Conservation (phyloP, 208 protist species). For the Phytomonas sp. region DNA sequence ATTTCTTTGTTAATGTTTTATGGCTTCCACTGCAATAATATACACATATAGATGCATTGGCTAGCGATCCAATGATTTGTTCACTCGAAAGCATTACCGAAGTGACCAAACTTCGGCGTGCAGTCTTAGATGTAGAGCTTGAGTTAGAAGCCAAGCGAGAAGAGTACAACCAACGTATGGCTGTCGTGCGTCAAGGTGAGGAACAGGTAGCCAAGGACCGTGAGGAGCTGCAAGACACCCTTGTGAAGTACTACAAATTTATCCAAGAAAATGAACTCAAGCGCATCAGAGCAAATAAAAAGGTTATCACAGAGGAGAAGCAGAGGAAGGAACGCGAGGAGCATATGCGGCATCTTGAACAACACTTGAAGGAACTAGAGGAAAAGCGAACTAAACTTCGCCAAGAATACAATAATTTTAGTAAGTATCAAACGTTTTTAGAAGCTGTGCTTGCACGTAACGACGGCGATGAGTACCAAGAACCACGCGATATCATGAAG, state of each 20-base stretch:
- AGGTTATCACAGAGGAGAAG: slow-evolving; percentile 75
- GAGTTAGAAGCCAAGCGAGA: slow-evolving; percentile 84
- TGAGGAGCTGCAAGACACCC: slow-evolving; percentile 80
- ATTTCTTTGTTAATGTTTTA: background rate
- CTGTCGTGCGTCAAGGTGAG: slow-evolving; percentile 73
- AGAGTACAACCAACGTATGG: slow-evolving; percentile 80
- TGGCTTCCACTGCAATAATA: background rate
- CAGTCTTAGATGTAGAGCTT: slow-evolving; percentile 77
- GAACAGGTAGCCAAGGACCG: slow-evolving; percentile 66
- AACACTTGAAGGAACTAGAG: slow-evolving; percentile 47
- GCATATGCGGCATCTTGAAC: slow-evolving; percentile 63
- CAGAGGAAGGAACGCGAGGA: slow-evolving; percentile 81
- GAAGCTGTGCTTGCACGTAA: slow-evolving; percentile 86
- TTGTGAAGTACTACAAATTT: slow-evolving; percentile 92
- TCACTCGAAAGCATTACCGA: slow-evolving; percentile 88
- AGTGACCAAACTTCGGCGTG: slow-evolving; percentile 76
- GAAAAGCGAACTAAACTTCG: slow-evolving; percentile 46
- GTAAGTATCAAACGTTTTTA: slow-evolving; percentile 84
- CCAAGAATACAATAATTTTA: slow-evolving; percentile 44
- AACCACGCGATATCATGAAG: slow-evolving; percentile 86
- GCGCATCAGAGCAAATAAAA: slow-evolving; percentile 77
- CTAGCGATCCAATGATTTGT: slow-evolving; percentile 37
- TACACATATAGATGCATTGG: slow-evolving; percentile 1
- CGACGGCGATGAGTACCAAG: slow-evolving; percentile 88
- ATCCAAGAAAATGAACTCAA: slow-evolving; percentile 92